phyloP scores from a whole-genome alignment of 768 basidiomycete species.

The Russula sp. region DNA sequence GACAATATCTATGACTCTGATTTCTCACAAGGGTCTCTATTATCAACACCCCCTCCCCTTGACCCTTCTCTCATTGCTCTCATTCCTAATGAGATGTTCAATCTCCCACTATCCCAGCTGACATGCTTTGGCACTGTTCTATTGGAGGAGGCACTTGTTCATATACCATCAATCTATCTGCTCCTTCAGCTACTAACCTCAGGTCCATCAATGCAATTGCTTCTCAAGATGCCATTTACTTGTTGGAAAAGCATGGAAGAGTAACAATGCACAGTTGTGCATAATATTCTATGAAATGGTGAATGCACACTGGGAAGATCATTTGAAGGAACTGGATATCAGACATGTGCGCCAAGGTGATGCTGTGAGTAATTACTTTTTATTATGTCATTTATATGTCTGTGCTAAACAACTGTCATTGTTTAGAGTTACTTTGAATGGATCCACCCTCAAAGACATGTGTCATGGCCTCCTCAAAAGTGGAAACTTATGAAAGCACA shows the following conservation, averaged over 20 bases:
- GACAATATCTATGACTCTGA: constrained; percentile 49
- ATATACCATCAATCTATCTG: constrained; percentile 47
- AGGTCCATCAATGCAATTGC: constrained; percentile 28
- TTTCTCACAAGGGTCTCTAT: constrained; percentile 53
- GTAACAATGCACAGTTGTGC: constrained; percentile 19
- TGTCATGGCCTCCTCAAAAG: background rate
- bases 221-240: background rate
- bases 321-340: constrained; percentile 31
- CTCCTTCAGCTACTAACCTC: constrained; percentile 39
- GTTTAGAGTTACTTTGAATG: constrained; percentile 17
- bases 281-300: constrained; percentile 32
- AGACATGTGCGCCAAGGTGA: constrained; percentile 10
- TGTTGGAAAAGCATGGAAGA: constrained; percentile 17
- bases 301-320: constrained; percentile 30
- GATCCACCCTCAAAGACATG: constrained; percentile 22
- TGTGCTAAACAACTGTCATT: background rate
- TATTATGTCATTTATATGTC: too few relatives aligned
- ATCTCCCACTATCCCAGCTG: constrained; percentile 42
- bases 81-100: constrained; percentile 41
- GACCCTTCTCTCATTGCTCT: constrained; percentile 31
- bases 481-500: constrained; percentile 6
- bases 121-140: constrained; percentile 55
- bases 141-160: constrained; percentile 39
- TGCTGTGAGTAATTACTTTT: background rate
- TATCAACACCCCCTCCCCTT: constrained; percentile 37